A percentile compares a stretch with the other conserved stretches of the same genome.
Evolutionary conservation across 2,329 filamentous ascomycete species (phyloP).

Genomic region (Beauveria rudraprayagi): DNA sequence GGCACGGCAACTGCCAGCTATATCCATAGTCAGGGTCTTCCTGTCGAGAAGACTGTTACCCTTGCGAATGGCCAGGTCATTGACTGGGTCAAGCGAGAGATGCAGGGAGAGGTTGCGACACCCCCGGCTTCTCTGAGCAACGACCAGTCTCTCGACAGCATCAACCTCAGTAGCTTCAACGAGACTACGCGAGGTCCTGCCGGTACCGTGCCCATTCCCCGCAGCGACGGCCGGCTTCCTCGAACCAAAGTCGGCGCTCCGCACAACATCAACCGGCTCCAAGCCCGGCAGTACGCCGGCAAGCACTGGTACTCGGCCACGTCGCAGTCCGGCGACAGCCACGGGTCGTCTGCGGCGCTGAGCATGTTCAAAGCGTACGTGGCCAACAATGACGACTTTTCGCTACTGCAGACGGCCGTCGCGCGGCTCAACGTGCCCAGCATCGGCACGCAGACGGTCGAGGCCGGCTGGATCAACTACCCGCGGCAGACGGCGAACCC

Average conservation of each 20-base stretch:
- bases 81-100: constrained; percentile 12
- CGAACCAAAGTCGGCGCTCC: neutral
- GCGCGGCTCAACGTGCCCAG: neutral
- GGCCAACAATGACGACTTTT: constrained; percentile 11
- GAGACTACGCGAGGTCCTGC: constrained; percentile 4
- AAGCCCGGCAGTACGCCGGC: constrained; percentile 5
- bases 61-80: constrained; percentile 12
- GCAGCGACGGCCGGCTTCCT: neutral
- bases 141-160: neutral
- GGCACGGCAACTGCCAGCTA: neutral
- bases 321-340: neutral
- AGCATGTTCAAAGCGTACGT: constrained; percentile 12
- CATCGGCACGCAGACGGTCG: constrained; percentile 10
- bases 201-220: constrained; percentile 13
- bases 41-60: constrained; percentile 13
- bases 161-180: constrained; percentile 1
- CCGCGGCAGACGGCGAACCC: constrained; percentile 2
- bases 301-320: constrained; percentile 11
- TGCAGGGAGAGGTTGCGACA: constrained; percentile 9
- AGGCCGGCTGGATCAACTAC: constrained; percentile 13
- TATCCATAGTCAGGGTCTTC: constrained; percentile 2
- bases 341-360: constrained; percentile 4
- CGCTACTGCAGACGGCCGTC: constrained; percentile 12
- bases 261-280: neutral
- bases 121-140: neutral